Conservation (phyloP, 805 yeast species). For the Diddensiella santjacobensis region DNA sequence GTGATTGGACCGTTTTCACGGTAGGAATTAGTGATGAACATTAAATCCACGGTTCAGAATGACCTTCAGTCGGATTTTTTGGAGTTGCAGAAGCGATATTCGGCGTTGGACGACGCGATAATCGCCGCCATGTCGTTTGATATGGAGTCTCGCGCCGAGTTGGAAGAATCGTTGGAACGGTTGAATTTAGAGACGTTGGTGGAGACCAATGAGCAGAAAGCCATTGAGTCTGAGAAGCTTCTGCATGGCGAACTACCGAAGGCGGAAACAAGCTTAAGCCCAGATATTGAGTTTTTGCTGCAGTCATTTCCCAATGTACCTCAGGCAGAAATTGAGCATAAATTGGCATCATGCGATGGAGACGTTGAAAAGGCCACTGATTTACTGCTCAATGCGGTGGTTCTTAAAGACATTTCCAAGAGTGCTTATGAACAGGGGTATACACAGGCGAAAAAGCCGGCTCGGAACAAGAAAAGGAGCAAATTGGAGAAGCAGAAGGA, state of each 20-base stretch:
- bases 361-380: slow-evolving; percentile 20
- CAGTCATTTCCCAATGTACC: slow-evolving; percentile 23
- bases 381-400: slow-evolving; percentile 14
- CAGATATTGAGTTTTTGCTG: slow-evolving; percentile 11
- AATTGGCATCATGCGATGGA: slow-evolving; percentile 15
- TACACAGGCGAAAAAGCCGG: neutral
- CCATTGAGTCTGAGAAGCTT: slow-evolving; percentile 1
- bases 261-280: neutral
- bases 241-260: slow-evolving; percentile 1
- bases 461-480: neutral
- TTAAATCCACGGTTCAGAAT: neutral
- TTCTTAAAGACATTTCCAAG: slow-evolving; percentile 8
- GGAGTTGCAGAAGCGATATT: slow-evolving; percentile 2
- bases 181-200: slow-evolving; percentile 9
- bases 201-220: neutral
- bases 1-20: too few relatives aligned
- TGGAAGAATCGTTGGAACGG: slow-evolving; percentile 2
- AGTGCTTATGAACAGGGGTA: slow-evolving; percentile 7
- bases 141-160: neutral
- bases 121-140: slow-evolving; percentile 5
- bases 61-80: neutral
- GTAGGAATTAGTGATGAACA: too few relatives aligned
- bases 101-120: slow-evolving; percentile 5
- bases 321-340: slow-evolving; percentile 7
- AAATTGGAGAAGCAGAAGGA: neutral